Conservation (phyloP, 768 basidiomycete species). For the Naematelia encephala region DNA sequence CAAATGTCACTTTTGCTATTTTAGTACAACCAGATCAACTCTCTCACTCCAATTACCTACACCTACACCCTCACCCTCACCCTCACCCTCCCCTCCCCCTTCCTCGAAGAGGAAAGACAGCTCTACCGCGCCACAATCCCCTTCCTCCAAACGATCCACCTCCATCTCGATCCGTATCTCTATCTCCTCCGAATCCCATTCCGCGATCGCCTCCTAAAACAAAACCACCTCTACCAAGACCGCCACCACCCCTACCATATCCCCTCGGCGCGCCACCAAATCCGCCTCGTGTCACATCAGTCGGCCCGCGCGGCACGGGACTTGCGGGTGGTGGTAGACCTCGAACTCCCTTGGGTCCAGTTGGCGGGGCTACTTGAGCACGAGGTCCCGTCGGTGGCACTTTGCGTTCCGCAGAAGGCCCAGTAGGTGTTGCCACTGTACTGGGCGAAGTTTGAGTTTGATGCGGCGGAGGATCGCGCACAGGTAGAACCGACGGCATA, state of each 20-base stretch:
- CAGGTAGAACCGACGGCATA: constrained; percentile 10
- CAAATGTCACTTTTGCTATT: neutral
- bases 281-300: neutral
- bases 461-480: constrained; percentile 18
- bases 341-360: neutral
- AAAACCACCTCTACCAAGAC: constrained; percentile 4
- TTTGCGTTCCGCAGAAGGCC: constrained; percentile 26
- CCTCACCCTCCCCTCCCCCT: neutral
- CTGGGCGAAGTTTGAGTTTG: constrained; percentile 1
- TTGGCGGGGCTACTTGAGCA: constrained; percentile 7
- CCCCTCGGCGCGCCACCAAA: neutral
- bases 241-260: constrained; percentile 3
- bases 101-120: neutral
- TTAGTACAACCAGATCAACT: neutral
- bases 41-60: too few relatives aligned
- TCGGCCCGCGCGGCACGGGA: neutral
- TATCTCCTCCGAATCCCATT: constrained; percentile 14
- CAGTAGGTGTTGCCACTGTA: neutral
- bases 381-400: constrained; percentile 29
- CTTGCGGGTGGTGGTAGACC: constrained; percentile 1
- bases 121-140: constrained; percentile 2
- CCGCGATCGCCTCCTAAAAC: too few relatives aligned
- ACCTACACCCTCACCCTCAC: neutral
- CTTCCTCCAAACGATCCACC: constrained; percentile 5
- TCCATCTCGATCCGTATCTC: constrained; percentile 4